A percentile compares a stretch with the other conserved stretches of the same genome.
Conservation (phyloP, 192 early-diverging fungal genomes). For the Backusella mclennaniae region DNA sequence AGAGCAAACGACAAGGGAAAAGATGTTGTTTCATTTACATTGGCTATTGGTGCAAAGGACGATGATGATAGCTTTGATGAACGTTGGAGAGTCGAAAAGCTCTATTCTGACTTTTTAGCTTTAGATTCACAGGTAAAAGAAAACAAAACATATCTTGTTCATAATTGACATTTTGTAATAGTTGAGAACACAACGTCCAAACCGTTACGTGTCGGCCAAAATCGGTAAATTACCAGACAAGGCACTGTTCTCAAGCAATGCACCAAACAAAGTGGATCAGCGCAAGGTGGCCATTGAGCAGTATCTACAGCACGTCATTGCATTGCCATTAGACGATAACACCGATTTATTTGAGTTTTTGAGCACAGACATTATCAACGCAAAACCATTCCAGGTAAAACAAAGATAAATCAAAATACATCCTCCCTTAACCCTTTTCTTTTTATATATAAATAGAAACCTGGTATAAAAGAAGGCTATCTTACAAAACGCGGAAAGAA, state of each 20-base stretch:
- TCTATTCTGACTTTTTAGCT: slow-evolving; percentile 81
- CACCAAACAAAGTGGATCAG: slow-evolving; percentile 84
- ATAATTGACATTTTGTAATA: not conserved
- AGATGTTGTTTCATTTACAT: slow-evolving; percentile 62
- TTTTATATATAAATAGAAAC: slow-evolving; percentile 33
- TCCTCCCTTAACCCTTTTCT: not conserved
- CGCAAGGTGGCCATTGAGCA: slow-evolving; percentile 83
- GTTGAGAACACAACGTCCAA: slow-evolving; percentile 32
- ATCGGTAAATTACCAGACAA: slow-evolving; percentile 84
- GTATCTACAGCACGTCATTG: slow-evolving; percentile 73
- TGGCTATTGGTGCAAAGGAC: slow-evolving; percentile 41
- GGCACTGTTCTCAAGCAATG: slow-evolving; percentile 74
- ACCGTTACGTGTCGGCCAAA: slow-evolving; percentile 44
- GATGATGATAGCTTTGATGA: slow-evolving; percentile 39
- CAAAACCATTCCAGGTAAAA: slow-evolving; percentile 17
- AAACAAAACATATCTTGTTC: too few relatives aligned
- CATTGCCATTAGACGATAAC: slow-evolving; percentile 57
- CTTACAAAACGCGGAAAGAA: slow-evolving; percentile 93
- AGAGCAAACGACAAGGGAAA: slow-evolving; percentile 78
- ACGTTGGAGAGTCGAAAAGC: slow-evolving; percentile 86
- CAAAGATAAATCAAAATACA: not conserved
- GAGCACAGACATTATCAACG: slow-evolving; percentile 60
- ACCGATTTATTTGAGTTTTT: slow-evolving; percentile 75
- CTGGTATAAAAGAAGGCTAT: slow-evolving; percentile 81
- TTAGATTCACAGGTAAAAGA: slow-evolving; percentile 73